Conservation (phyloP, 306 rosid species). For the Myrica gale region DNA sequence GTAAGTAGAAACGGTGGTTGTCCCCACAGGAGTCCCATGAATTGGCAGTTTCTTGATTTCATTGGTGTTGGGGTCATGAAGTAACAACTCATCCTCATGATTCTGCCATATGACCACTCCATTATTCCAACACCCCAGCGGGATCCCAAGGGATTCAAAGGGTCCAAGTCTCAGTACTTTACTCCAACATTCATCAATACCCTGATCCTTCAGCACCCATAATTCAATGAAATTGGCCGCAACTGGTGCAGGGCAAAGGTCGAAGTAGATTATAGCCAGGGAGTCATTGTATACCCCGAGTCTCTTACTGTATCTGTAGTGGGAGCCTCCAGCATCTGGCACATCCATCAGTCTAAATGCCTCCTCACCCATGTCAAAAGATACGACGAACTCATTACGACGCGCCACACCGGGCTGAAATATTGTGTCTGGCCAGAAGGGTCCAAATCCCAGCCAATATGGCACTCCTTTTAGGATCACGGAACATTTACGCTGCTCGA, state of each 20-base stretch:
- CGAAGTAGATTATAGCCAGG: not conserved
- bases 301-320: not conserved
- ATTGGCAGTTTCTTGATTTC: not conserved
- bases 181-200: slow-evolving; percentile 2
- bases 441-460: slow-evolving; percentile 14
- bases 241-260: not conserved
- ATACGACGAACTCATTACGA: not conserved
- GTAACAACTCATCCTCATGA: not conserved
- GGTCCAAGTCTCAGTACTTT: not conserved
- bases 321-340: not conserved
- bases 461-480: slow-evolving; percentile 7
- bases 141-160: not conserved
- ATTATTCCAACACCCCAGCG: not conserved
- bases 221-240: not conserved
- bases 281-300: not conserved
- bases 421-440: not conserved
- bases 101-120: slow-evolving; percentile 13
- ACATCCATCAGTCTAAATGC: not conserved
- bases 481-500: not conserved
- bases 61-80: not conserved
- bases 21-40: not conserved
- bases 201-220: slow-evolving; percentile 1
- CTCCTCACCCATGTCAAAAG: slow-evolving; percentile 16
- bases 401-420: not conserved
- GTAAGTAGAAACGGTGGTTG: not conserved